Conservation (phyloP, 163 green algal genomes). For the Prototheca wickerhamii region DNA sequence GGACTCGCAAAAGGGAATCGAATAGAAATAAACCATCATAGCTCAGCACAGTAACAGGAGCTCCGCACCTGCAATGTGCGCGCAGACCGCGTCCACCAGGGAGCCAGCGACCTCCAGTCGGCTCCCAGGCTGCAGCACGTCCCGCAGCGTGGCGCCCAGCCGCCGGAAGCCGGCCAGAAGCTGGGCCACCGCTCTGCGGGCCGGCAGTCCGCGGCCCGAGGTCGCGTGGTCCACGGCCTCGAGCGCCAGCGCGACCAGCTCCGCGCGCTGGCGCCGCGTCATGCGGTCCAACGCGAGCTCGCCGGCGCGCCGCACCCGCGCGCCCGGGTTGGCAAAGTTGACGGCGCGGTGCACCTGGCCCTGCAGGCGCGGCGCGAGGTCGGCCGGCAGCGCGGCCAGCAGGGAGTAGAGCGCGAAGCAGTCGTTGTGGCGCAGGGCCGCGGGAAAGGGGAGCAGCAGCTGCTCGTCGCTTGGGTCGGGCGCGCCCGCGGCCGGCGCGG, state of each 20-base stretch:
- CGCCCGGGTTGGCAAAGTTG: slow-evolving; percentile 16
- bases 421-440: slow-evolving; percentile 37
- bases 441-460: slow-evolving; percentile 26
- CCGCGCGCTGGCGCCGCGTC: background rate
- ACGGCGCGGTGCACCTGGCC: slow-evolving; percentile 17
- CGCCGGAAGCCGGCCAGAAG: slow-evolving; percentile 27
- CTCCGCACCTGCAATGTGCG: slow-evolving; percentile 11
- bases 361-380: slow-evolving; percentile 11
- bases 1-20: no score
- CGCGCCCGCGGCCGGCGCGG: background rate
- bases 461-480: background rate
- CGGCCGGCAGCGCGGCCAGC: slow-evolving; percentile 7
- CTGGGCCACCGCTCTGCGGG: slow-evolving; percentile 15
- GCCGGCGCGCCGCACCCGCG: slow-evolving; percentile 11
- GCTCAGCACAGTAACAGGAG: slow-evolving; percentile 12
- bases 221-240: background rate
- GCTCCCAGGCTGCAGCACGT: slow-evolving; percentile 21
- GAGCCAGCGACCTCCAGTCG: slow-evolving; percentile 16
- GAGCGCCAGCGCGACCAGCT: background rate
- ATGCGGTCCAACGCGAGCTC: slow-evolving; percentile 14
- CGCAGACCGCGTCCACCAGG: slow-evolving; percentile 16
- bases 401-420: slow-evolving; percentile 16
- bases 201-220: background rate
- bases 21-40: no score
- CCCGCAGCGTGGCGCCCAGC: slow-evolving; percentile 19